These are phyloP conservation scores for Mortierella sp. DNA, from an alignment of 371 early-diverging fungal species.

Conservation along the genomic window DNA sequence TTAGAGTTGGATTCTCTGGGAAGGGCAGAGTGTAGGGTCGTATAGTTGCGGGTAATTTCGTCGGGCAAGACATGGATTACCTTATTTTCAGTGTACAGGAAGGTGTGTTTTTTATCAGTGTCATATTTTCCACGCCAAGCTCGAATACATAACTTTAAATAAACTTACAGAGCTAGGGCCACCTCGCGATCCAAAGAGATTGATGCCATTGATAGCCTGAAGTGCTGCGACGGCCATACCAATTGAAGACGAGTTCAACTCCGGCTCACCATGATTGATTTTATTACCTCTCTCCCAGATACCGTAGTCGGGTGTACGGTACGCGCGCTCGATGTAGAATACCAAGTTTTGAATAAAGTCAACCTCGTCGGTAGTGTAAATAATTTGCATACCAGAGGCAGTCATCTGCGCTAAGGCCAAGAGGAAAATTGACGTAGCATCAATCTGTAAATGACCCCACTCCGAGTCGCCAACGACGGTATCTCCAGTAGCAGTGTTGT, in stretches of 20 bases:
- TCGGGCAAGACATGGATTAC: conserved; percentile 89
- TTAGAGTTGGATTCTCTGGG: conserved; percentile 92
- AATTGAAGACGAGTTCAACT: conserved; percentile 89
- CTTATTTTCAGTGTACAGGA: conserved; percentile 35
- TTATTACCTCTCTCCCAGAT: conserved; percentile 96
- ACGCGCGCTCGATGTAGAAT: conserved; percentile 87
- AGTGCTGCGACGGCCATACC: conserved; percentile 94
- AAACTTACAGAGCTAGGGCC: conserved; percentile 79
- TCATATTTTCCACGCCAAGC: neutral
- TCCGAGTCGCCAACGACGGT: conserved; percentile 91
- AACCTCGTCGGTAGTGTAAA: conserved; percentile 90
- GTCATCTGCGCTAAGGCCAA: conserved; percentile 90
- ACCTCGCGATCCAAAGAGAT: conserved; percentile 87
- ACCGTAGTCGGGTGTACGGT: conserved; percentile 87
- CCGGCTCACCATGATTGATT: conserved; percentile 89
- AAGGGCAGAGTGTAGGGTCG: conserved; percentile 82
- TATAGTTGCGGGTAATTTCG: conserved; percentile 87
- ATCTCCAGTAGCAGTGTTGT: conserved; percentile 86
- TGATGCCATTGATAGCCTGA: conserved; percentile 89
- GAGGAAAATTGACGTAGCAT: conserved; percentile 88
- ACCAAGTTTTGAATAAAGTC: conserved; percentile 92
- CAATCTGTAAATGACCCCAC: conserved; percentile 88
- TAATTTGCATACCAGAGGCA: conserved; percentile 79
- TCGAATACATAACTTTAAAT: neutral
- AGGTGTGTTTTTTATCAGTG: no score